A percentile compares a stretch with the other conserved stretches of the same genome.
These are phyloP conservation scores for Alternaria consortialis DNA, from an alignment of 2,329 filamentous ascomycete genomes.

Conservation along the genomic window DNA sequence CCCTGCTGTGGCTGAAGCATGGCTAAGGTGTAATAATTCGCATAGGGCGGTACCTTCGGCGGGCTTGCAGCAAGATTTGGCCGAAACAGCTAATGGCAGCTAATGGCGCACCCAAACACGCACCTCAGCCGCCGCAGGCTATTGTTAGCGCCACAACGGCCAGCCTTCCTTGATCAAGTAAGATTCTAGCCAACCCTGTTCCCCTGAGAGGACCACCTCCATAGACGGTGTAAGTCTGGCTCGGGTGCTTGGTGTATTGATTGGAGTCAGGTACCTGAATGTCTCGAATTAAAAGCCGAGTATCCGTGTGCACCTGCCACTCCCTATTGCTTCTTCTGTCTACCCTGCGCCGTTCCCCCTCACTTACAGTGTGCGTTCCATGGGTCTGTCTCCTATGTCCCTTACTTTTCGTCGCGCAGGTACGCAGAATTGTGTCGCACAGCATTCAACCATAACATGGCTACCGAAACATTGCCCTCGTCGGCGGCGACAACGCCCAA, in stretches of 20 bases:
- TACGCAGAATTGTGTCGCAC: conserved; percentile 34
- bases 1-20: conserved; percentile 21
- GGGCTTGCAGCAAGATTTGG: not conserved
- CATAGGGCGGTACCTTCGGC: not conserved
- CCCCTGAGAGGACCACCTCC: conserved; percentile 18
- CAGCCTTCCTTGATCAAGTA: conserved; percentile 10
- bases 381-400: conserved; percentile 20
- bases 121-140: conserved; percentile 5
- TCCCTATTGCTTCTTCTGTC: conserved; percentile 18
- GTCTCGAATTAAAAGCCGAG: conserved; percentile 25
- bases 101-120: conserved; percentile 1
- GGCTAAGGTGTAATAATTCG: conserved; percentile 3
- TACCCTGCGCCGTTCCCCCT: conserved; percentile 16
- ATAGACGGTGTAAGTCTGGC: conserved; percentile 10
- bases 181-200: conserved; percentile 14
- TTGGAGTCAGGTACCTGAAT: conserved; percentile 23
- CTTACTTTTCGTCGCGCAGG: conserved; percentile 31
- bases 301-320: conserved; percentile 34
- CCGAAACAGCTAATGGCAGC: conserved; percentile 1
- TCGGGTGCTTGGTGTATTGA: conserved; percentile 16
- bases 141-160: conserved; percentile 19
- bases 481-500: conserved; percentile 49
- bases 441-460: conserved; percentile 41
- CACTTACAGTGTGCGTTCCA: conserved; percentile 16
- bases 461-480: conserved; percentile 39